A percentile compares a stretch with the other conserved stretches of the same genome.
These are phyloP conservation scores for Zygosaccharomyces bisporus DNA, from an alignment of 805 yeast genomes.

Conservation along the genomic window DNA sequence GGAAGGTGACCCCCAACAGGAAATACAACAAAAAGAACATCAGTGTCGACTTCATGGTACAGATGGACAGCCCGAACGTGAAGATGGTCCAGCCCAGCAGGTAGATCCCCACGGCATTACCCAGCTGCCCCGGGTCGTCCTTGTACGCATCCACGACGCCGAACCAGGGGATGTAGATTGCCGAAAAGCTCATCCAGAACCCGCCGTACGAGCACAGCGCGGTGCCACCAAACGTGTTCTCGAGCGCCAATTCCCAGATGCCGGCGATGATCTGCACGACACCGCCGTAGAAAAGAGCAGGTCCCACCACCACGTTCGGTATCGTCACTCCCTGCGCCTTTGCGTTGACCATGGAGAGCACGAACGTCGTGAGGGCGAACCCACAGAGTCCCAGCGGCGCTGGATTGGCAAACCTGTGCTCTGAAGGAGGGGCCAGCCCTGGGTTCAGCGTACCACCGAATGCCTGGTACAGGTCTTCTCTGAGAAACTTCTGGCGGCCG, in stretches of 20 bases:
- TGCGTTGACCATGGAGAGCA: conserved; percentile 52
- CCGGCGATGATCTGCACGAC: conserved; percentile 58
- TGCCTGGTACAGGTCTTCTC: conserved; percentile 56
- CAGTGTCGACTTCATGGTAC: conserved; percentile 62
- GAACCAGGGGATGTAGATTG: conserved; percentile 55
- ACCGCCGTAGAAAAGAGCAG: conserved; percentile 64
- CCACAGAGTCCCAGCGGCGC: conserved; percentile 62
- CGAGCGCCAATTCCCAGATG: conserved; percentile 60
- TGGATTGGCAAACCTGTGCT: conserved; percentile 60
- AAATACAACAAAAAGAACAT: conserved; percentile 58
- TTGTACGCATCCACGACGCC: conserved; percentile 55
- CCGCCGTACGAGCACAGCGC: conserved; percentile 64
- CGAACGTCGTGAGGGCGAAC: conserved; percentile 61
- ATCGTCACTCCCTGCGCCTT: conserved; percentile 49
- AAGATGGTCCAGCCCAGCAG: conserved; percentile 61
- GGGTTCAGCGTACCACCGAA: conserved; percentile 84
- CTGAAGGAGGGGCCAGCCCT: conserved; percentile 56
- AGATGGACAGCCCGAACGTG: conserved; percentile 49
- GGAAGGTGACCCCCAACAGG: conserved; percentile 50
- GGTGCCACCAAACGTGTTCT: conserved; percentile 65
- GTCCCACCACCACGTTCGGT: conserved; percentile 53
- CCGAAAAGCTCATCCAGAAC: conserved; percentile 65
- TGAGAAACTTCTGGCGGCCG: conserved; percentile 67
- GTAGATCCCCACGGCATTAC: conserved; percentile 55
- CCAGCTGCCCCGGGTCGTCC: conserved; percentile 36